phyloP scores from a whole-genome alignment of 2,329 filamentous ascomycete species.

The Neonectria punicea region DNA sequence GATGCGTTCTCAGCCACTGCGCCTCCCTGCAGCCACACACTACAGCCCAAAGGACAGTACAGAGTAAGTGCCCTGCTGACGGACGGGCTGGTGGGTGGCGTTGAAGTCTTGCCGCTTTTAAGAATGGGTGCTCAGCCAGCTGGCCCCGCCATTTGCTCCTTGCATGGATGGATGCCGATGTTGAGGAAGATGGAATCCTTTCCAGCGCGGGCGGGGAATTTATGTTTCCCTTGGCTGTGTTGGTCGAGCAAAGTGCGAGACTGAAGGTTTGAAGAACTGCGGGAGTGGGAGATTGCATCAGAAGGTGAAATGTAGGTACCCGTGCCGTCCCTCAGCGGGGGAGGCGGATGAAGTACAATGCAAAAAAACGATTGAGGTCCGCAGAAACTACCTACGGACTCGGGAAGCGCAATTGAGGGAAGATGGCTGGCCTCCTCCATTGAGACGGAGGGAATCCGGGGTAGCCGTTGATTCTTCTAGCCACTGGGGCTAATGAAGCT shows the following conservation, averaged over 20 bases:
- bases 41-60: too few relatives aligned
- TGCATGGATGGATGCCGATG: neutral
- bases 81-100: neutral
- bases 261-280: neutral
- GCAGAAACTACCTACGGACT: neutral
- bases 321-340: conserved; percentile 10
- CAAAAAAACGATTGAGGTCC: neutral
- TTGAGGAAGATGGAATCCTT: neutral
- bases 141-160: neutral
- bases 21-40: conserved; percentile 7
- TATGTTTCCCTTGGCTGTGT: neutral
- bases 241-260: neutral
- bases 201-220: neutral
- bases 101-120: neutral
- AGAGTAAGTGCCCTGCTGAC: conserved; percentile 13
- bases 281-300: neutral
- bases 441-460: neutral
- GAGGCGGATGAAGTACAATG: neutral
- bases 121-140: too few relatives aligned
- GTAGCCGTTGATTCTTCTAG: neutral
- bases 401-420: neutral
- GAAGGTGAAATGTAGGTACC: neutral
- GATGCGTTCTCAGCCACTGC: conserved; percentile 10
- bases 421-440: neutral
- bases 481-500: neutral